Base-by-base conservation (phyloP, 768 basidiomycete genomes). In the Trichaptum fuscoviolaceum region DNA sequence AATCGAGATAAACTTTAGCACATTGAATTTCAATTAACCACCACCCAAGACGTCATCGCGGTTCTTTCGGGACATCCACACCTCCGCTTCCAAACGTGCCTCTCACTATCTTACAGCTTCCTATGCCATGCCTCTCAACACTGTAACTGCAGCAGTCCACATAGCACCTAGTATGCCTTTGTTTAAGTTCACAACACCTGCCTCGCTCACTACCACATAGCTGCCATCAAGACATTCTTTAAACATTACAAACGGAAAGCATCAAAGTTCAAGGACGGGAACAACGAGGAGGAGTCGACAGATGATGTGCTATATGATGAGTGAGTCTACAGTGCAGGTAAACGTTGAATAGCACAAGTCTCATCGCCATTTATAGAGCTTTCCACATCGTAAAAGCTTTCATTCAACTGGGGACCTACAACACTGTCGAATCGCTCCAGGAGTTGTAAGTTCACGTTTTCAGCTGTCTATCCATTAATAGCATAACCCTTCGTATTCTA, bases 381-480 rank as follows among this genome's bases (percentile, higher is more conserved):
- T 91, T 91, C 74, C 80, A 87, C 67, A 85, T 91, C 25, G 87
- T 91, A 42, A 88, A 89, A 76, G 83, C 87, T 0, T 92, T 92
- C 74, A 85, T 91, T 57, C 82, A 86, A 62, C 76, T 89, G 23
- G 85, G 85, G 7, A 87, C 86, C 0, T 77, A 80, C 59, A 88
- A 91, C 72, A 90, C 87, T 0, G 80, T 91, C 36, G 89, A 91
- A 70, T 88, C 87, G n/a, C 80, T 90, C 0, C 89, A 90, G 70
- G 78, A 80, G 20, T 89, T 89, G 85, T 86, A 67, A 62, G 83
- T 73, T 9, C 2, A 20, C 12, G 26, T 18, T 35, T 60, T 20
- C n/a, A n/a, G n/a, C n/a, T 61, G 15, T 23, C 35, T 24, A 15
- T 15, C 6, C 1, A 27, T 58, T 26, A 65, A 61, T 30, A 4